These are phyloP conservation scores for Phylloporus sp. DNA, from an alignment of 768 basidiomycete genomes.

Conservation along the genomic window DNA sequence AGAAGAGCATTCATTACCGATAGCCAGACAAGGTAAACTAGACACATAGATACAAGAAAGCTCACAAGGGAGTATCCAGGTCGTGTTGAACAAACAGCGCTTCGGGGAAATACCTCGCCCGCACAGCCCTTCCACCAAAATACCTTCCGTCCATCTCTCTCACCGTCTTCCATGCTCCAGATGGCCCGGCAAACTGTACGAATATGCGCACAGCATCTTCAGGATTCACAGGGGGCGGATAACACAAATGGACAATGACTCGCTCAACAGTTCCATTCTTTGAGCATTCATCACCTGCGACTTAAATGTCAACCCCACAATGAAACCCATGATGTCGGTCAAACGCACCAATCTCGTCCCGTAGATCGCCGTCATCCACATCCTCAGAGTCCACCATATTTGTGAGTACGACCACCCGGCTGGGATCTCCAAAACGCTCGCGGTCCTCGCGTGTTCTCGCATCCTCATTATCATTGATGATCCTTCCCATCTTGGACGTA, in stretches of 20 bases:
- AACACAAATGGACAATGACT: constrained; percentile 76
- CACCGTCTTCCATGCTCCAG: constrained; percentile 94
- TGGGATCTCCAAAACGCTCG: constrained; percentile 83
- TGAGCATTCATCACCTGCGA: constrained; percentile 80
- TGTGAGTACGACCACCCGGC: constrained; percentile 82
- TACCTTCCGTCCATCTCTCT: constrained; percentile 90
- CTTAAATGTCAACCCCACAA: not conserved
- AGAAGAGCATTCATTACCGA: not conserved
- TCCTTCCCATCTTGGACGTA: constrained; percentile 77
- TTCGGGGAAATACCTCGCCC: constrained; percentile 81
- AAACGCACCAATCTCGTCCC: constrained; percentile 79
- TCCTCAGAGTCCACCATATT: constrained; percentile 89
- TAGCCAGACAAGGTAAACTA: not conserved
- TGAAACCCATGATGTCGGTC: not conserved
- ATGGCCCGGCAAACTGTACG: constrained; percentile 86
- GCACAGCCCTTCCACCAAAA: constrained; percentile 82
- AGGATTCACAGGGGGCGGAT: constrained; percentile 59
- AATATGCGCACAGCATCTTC: constrained; percentile 92
- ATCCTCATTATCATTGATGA: constrained; percentile 89
- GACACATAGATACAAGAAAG: not conserved
- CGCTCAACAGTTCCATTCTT: constrained; percentile 92
- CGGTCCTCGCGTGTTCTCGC: constrained; percentile 71
- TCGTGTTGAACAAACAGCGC: constrained; percentile 44
- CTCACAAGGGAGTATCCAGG: constrained; percentile 41
- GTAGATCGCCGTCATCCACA: constrained; percentile 76